Evolutionary conservation across 768 basidiomycete species (phyloP), one percentile per base, ranked within the genome.

Genomic region (Mycena albidolilacea): DNA sequence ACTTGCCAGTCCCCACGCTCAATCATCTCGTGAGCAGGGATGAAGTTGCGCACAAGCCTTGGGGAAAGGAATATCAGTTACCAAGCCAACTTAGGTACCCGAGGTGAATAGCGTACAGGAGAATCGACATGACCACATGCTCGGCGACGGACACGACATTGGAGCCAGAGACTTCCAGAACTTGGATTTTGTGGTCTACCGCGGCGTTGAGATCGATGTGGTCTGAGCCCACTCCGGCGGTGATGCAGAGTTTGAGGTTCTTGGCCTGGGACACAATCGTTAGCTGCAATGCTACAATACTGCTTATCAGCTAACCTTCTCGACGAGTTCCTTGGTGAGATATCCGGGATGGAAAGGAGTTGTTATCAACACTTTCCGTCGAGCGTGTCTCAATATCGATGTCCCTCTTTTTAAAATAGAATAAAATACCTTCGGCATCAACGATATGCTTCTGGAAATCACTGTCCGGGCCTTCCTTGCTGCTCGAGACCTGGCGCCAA

Each of bases 61-160:
- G 14, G 37, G 14, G 41, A 43, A 43, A 61, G 48, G 50, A 62
- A n/a, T 7, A 64, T 66, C 2, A 35, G 46, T 68, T 15, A 39
- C 30, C 23, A 35, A 21, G 35, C 19, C n/a, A 44, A 35, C 17
- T 30, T 15, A 50, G 38, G 55, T 39, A 17, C 12, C 15, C 14
- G 44, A 52, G 65, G 8, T 11, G 37, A 55, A 44, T 12, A 61
- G 30, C 17, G 10, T 43, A 70, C 73, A 95, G 85, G 62, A 97
- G 91, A 76, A 97, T 97, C 81, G 91, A 92, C 95, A 96, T 96
- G 69, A 95, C 82, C 71, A 95, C 95, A 81, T 96, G 95, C 82
- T 97, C 96, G 57, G 95, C 96, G 54, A 97, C 96, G 12, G 94
- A 96, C 64, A 93, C 92, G 65, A 97, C 96, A 79, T 96, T 97